Evolutionary conservation across 495 filamentous ascomycete genomes (phyloP), one percentile per base, ranked within the genome.

Genomic region (Hypoxylon cercidicola): DNA sequence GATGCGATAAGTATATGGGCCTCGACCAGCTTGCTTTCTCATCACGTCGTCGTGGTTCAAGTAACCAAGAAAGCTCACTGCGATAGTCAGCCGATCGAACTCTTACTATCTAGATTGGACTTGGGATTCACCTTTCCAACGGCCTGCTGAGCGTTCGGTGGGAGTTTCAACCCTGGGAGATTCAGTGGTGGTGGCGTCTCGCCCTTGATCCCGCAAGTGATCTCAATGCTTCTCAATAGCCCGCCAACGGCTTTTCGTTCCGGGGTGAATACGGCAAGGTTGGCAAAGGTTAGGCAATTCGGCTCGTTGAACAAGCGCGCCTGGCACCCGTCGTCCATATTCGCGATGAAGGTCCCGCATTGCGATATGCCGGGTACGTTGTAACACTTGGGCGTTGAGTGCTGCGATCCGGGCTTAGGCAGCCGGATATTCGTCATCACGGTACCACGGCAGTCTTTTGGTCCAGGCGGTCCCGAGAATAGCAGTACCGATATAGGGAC

Each of bases 211-310:
- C 78, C 78, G 19, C 78, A 80, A 45, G 48, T 45, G 16, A 80
- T 62, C 54, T 69, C 69, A n/a, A 80, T 34, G 32, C 78, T 80
- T 43, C 77, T 58, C 40, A 78, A 65, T 4, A 58, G 21, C 12
- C 78, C 78, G 0, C 77, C 78, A 0, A 79, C 63, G 6, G 73
- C 71, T 25, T 72, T 59, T 3, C 61, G 34, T 62, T 79, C 77
- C 2, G 75, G 75, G 1, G 72, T 61, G 25, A 80, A 80, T 2
- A 80, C 78, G 23, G 75, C 78, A 4, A 78, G 70, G 43, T 79
- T 80, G 34, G 74, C 51, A 44, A 73, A 80, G 49, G 69, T 66
- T 12, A 56, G 30, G 39, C 78, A 80, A 9, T 70, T 68, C 1
- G 59, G 64, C 59, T 80, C 75, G 39, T 70, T 67, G 32, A 80